These are phyloP conservation scores for Pinus albicaulis DNA, from an alignment of 75 land plant genomes.

Conservation along the genomic window DNA sequence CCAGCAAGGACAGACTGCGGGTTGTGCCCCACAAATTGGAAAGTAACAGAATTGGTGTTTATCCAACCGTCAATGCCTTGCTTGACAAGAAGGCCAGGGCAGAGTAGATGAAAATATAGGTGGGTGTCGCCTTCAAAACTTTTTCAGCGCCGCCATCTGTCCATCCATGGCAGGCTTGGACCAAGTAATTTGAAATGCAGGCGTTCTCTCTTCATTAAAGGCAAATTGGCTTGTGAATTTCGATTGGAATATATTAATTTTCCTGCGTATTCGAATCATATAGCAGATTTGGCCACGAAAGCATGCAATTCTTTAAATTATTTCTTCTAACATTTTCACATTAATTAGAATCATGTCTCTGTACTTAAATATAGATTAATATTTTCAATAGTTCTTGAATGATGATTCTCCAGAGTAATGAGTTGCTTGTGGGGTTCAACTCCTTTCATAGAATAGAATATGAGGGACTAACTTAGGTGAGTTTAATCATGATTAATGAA, in stretches of 20 bases:
- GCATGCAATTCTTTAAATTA: too few relatives aligned
- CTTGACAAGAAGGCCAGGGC: neutral
- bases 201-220: neutral
- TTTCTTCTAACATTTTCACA: too few relatives aligned
- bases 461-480: too few relatives aligned
- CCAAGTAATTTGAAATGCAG: neutral
- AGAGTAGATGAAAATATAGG: neutral
- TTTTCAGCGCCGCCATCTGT: neutral
- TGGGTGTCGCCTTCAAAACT: neutral
- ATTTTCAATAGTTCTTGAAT: too few relatives aligned
- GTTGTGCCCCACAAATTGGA: neutral
- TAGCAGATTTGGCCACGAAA: too few relatives aligned
- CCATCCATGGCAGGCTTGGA: slow-evolving; percentile 1
- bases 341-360: too few relatives aligned
- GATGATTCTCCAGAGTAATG: too few relatives aligned
- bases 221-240: neutral
- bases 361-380: too few relatives aligned
- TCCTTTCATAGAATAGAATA: too few relatives aligned
- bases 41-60: neutral
- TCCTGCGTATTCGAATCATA: too few relatives aligned
- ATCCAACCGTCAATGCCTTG: neutral
- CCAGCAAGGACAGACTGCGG: neutral
- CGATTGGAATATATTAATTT: neutral
- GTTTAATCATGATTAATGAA: too few relatives aligned
- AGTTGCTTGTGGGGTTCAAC: too few relatives aligned